Percentiles rank a stretch among this genome's conserved stretches.
Conservation (phyloP, 2,329 filamentous ascomycete species). For the Beauveria australis region DNA sequence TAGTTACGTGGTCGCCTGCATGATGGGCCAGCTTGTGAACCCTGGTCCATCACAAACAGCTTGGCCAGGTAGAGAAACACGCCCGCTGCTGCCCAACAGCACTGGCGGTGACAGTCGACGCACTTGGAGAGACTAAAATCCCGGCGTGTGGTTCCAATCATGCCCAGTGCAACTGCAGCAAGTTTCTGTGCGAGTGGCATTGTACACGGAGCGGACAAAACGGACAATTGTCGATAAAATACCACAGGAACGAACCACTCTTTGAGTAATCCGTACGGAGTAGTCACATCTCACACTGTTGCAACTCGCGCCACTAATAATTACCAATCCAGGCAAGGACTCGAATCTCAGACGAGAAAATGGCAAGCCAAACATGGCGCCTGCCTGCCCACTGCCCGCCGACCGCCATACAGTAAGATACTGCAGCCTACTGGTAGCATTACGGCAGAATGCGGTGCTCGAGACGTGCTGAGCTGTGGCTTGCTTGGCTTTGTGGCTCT, state of each 20-base stretch:
- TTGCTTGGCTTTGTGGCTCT: not conserved
- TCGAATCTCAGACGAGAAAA: not conserved
- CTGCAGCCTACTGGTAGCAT: not conserved
- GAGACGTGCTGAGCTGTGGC: not conserved
- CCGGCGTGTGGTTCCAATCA: not conserved
- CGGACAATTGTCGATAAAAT: not conserved
- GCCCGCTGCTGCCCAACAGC: not conserved
- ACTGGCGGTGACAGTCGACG: not conserved
- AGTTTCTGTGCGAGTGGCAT: not conserved
- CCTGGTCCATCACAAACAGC: not conserved
- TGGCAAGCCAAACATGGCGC: not conserved
- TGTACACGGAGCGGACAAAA: not conserved
- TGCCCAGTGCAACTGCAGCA: not conserved
- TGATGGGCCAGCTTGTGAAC: constrained; percentile 1
- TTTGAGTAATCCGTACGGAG: no score
- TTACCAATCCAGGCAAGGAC: not conserved
- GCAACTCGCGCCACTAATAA: not conserved
- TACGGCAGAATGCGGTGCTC: not conserved
- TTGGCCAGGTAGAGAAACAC: not conserved
- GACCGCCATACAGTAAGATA: not conserved
- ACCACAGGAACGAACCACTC: not conserved
- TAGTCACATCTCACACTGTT: constrained; percentile 2
- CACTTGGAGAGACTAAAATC: not conserved
- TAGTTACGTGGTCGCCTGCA: not conserved
- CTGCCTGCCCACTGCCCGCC: not conserved